Conservation (phyloP, 1,284 basidiomycete genomes). For the Nidula niveotomentosa region DNA sequence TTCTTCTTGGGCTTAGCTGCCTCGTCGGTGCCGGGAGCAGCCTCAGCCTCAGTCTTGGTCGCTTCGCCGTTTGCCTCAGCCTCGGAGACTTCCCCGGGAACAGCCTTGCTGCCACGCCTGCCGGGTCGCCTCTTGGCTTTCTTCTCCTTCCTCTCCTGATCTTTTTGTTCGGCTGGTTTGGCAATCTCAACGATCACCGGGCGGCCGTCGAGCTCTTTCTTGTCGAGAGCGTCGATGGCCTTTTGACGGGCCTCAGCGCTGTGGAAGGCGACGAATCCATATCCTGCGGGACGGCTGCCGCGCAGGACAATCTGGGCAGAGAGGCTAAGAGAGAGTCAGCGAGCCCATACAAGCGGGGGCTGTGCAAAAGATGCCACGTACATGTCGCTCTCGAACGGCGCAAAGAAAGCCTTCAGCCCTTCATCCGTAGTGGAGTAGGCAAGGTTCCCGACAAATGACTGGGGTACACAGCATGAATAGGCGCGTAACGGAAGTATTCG, state of each 20-base stretch:
- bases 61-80: slow-evolving; percentile 81
- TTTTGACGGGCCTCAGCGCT: slow-evolving; percentile 81
- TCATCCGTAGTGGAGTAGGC: slow-evolving; percentile 87
- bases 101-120: slow-evolving; percentile 79
- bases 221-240: slow-evolving; percentile 85
- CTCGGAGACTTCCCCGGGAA: slow-evolving; percentile 82
- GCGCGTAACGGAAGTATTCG: slow-evolving; percentile 13
- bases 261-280: slow-evolving; percentile 87
- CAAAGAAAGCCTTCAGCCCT: slow-evolving; percentile 88
- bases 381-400: slow-evolving; percentile 79
- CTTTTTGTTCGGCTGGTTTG: slow-evolving; percentile 85
- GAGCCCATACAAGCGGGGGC: slow-evolving; percentile 23
- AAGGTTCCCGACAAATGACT: slow-evolving; percentile 90
- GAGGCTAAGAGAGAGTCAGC: slow-evolving; percentile 42
- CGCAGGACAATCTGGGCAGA: slow-evolving; percentile 82
- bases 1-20: slow-evolving; percentile 79
- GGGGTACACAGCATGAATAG: slow-evolving; percentile 14
- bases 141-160: slow-evolving; percentile 77
- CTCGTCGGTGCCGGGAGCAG: slow-evolving; percentile 41
- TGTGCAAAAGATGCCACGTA: slow-evolving; percentile 51
- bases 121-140: slow-evolving; percentile 75
- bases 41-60: slow-evolving; percentile 48
- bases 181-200: slow-evolving; percentile 87
- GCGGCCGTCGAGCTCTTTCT: slow-evolving; percentile 86
- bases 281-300: slow-evolving; percentile 82